These are phyloP conservation scores for Uronychia setigera DNA, from an alignment of 73 alveolate genomes.

Conservation along the genomic window DNA sequence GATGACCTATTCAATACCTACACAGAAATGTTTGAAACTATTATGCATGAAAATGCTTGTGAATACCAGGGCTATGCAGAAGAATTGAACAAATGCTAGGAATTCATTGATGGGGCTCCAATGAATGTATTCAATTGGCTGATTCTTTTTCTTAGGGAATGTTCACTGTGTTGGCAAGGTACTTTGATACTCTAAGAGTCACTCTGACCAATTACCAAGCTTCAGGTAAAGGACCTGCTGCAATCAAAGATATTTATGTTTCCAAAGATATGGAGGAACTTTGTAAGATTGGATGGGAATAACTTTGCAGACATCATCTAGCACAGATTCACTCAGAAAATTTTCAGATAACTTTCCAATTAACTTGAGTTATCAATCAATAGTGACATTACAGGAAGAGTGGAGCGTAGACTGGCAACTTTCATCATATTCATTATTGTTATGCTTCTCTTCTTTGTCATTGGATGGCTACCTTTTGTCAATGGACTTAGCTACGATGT, in stretches of 20 bases:
- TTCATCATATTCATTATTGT: conserved; percentile 33
- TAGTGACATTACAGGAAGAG: conserved; percentile 12
- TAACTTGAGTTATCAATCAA: conserved; percentile 7
- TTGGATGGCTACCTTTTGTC: conserved; percentile 44
- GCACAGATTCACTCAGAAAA: conserved; percentile 10
- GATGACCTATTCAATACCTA: conserved; percentile 3
- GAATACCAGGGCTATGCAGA: not conserved
- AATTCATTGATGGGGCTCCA: conserved; percentile 20
- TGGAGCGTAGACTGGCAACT: conserved; percentile 29
- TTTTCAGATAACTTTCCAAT: conserved; percentile 10
- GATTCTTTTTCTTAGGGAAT: too few relatives aligned
- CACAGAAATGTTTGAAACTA: not conserved
- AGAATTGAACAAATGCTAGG: conserved; percentile 6
- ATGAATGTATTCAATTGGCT: too few relatives aligned
- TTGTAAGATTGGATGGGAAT: not conserved
- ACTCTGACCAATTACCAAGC: not conserved
- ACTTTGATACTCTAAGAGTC: conserved; percentile 29
- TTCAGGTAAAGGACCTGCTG: too few relatives aligned
- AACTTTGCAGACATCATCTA: conserved; percentile 16
- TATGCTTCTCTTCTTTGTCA: conserved; percentile 24
- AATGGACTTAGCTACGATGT: too few relatives aligned
- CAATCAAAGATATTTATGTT: too few relatives aligned
- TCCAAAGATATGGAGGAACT: too few relatives aligned
- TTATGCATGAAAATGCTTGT: conserved; percentile 18
- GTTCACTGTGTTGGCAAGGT: conserved; percentile 22